These are phyloP conservation scores for Populus nigra DNA, from an alignment of 345 rosid species.

Conservation along the genomic window DNA sequence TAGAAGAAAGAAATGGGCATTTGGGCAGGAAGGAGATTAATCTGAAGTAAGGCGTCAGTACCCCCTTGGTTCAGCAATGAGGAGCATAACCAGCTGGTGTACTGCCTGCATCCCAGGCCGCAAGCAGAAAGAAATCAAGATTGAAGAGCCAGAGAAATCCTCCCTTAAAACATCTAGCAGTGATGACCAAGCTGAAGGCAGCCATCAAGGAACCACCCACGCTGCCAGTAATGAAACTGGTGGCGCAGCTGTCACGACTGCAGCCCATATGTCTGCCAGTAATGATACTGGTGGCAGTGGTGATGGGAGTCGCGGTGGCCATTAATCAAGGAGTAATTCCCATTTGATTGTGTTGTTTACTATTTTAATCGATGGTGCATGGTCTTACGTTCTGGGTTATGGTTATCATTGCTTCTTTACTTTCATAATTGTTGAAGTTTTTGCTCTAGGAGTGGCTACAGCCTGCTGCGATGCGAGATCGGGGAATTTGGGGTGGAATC, in stretches of 20 bases:
- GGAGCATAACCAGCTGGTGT: slow-evolving; percentile 16
- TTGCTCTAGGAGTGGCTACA: neutral
- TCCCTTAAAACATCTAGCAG: neutral
- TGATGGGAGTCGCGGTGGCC: slow-evolving; percentile 17
- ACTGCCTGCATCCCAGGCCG: slow-evolving; percentile 18
- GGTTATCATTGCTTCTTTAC: neutral
- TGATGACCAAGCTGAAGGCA: neutral
- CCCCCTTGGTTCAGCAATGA: neutral
- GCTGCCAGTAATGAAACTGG: slow-evolving; percentile 10
- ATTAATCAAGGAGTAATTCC: neutral
- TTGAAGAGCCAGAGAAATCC: slow-evolving; percentile 6
- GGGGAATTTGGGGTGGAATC: neutral
- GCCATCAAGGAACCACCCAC: slow-evolving; percentile 8
- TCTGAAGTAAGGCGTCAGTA: neutral
- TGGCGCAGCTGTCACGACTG: slow-evolving; percentile 14
- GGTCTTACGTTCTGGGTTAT: neutral
- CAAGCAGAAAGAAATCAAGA: slow-evolving; percentile 14
- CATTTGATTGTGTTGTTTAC: neutral
- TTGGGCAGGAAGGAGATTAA: neutral
- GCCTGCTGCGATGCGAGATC: neutral
- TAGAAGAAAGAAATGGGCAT: neutral
- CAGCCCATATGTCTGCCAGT: slow-evolving; percentile 17
- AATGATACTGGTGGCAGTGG: slow-evolving; percentile 20
- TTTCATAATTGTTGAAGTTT: neutral
- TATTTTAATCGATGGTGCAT: neutral